phyloP scores from a whole-genome alignment of 345 rosid species.

The Lumnitzera littorea region DNA sequence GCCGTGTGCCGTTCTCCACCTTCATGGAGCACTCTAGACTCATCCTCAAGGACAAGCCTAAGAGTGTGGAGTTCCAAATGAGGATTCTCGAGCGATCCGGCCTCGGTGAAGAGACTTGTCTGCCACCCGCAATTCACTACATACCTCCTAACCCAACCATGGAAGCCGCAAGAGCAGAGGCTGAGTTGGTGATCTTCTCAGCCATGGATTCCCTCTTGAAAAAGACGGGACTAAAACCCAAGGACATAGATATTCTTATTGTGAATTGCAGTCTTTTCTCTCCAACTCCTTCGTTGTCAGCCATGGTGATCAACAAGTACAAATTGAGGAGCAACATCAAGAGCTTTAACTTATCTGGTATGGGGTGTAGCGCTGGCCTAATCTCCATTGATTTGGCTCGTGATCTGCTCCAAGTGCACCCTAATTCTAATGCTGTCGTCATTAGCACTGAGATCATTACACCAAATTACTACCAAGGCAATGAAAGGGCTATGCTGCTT shows the following conservation, averaged over 20 bases:
- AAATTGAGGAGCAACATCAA: slow-evolving; percentile 70
- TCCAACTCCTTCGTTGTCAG: slow-evolving; percentile 66
- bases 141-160: slow-evolving; percentile 66
- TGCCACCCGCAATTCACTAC: slow-evolving; percentile 76
- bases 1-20: slow-evolving; percentile 28
- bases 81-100: slow-evolving; percentile 55
- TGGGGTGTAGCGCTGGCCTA: slow-evolving; percentile 81
- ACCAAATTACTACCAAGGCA: slow-evolving; percentile 61
- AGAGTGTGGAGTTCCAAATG: slow-evolving; percentile 32
- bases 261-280: slow-evolving; percentile 76
- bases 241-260: slow-evolving; percentile 56
- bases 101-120: slow-evolving; percentile 72
- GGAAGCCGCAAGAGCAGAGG: slow-evolving; percentile 57
- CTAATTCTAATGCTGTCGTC: slow-evolving; percentile 55
- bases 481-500: slow-evolving; percentile 69
- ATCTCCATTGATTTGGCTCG: slow-evolving; percentile 67
- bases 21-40: slow-evolving; percentile 31
- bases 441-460: slow-evolving; percentile 75
- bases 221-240: slow-evolving; percentile 58
- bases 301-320: slow-evolving; percentile 75
- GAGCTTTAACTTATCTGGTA: slow-evolving; percentile 74
- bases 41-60: slow-evolving; percentile 17
- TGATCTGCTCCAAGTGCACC: slow-evolving; percentile 63
- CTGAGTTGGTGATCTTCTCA: slow-evolving; percentile 62
- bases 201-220: slow-evolving; percentile 57